A percentile compares a stretch with the other conserved stretches of the same genome.
Evolutionary conservation across 176 grass and related monocot species (phyloP).

Genomic region (Dendrocalamus sinicus): DNA sequence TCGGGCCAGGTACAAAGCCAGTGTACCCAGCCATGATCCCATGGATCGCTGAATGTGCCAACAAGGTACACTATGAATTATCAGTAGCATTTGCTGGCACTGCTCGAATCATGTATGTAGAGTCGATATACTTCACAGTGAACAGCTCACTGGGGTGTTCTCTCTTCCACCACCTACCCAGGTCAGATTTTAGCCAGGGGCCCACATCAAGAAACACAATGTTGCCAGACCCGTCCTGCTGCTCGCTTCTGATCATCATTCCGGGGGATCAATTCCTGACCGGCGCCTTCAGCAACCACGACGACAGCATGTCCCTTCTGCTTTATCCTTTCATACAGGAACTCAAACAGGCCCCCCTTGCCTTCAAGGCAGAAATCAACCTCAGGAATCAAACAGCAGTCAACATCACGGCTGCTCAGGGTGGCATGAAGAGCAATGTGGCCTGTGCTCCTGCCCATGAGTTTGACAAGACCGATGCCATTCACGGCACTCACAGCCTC

Average conservation of each 20-base stretch:
- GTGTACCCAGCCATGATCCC: slow-evolving; percentile 84
- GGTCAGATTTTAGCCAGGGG: slow-evolving; percentile 67
- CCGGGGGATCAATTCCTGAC: slow-evolving; percentile 73
- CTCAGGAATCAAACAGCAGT: slow-evolving; percentile 94
- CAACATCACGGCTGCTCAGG: slow-evolving; percentile 86
- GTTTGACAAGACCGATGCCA: slow-evolving; percentile 87
- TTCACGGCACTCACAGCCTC: slow-evolving; percentile 90
- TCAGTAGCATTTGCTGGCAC: slow-evolving; percentile 83
- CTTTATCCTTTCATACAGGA: slow-evolving; percentile 68
- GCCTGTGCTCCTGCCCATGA: slow-evolving; percentile 93
- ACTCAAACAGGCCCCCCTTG: slow-evolving; percentile 76
- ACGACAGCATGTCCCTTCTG: slow-evolving; percentile 73
- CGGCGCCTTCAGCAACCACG: slow-evolving; percentile 87
- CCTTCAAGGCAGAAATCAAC: slow-evolving; percentile 81
- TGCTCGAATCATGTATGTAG: slow-evolving; percentile 89
- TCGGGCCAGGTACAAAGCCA: slow-evolving; percentile 67
- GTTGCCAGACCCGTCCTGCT: slow-evolving; percentile 80
- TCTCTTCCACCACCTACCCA: slow-evolving; percentile 83
- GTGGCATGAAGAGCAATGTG: slow-evolving; percentile 86
- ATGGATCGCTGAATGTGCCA: slow-evolving; percentile 82
- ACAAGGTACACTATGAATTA: slow-evolving; percentile 80
- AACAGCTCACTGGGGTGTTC: slow-evolving; percentile 63
- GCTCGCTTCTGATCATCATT: slow-evolving; percentile 58
- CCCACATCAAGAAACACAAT: slow-evolving; percentile 70
- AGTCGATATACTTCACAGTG: slow-evolving; percentile 95